Conservation (phyloP, 2,329 filamentous ascomycete species). For the Aureobasidium melanogenum region DNA sequence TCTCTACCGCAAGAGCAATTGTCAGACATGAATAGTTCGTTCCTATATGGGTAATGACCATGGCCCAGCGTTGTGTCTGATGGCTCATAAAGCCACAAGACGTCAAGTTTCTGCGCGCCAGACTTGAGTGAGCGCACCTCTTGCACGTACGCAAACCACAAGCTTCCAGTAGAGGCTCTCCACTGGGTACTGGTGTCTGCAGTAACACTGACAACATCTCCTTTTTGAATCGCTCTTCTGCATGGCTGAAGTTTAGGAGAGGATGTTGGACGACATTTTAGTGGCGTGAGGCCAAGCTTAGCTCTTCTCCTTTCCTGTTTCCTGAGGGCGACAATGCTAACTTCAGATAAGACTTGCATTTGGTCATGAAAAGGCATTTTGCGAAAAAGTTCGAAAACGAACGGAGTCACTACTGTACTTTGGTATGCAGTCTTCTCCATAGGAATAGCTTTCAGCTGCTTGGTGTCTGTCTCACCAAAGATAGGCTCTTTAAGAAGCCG, state of each 20-base stretch:
- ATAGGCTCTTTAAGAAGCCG: conserved; percentile 24
- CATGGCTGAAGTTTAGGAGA: no score
- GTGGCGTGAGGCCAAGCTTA: conserved; percentile 20
- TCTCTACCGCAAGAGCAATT: conserved; percentile 60
- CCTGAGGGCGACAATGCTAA: conserved; percentile 22
- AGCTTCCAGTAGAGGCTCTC: conserved; percentile 40
- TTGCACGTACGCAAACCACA: conserved; percentile 67
- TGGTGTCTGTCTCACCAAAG: conserved; percentile 29
- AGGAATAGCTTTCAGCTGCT: conserved; percentile 24
- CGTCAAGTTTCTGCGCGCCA: conserved; percentile 44
- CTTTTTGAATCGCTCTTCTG: conserved; percentile 27
- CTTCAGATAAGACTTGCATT: conserved; percentile 31
- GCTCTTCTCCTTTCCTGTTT: background rate
- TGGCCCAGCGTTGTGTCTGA: conserved; percentile 60
- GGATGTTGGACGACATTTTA: background rate
- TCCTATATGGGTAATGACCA: conserved; percentile 58
- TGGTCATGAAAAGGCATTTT: conserved; percentile 51
- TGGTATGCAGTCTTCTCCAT: conserved; percentile 11
- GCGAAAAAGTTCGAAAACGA: conserved; percentile 55
- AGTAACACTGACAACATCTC: conserved; percentile 42
- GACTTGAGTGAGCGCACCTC: conserved; percentile 33
- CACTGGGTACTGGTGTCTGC: conserved; percentile 46
- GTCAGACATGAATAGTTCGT: conserved; percentile 69
- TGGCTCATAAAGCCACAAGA: conserved; percentile 67
- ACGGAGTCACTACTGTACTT: conserved; percentile 61